Base-by-base conservation (phyloP, 352 stramenopile species). In the Globisporangium uncinulatum region DNA sequence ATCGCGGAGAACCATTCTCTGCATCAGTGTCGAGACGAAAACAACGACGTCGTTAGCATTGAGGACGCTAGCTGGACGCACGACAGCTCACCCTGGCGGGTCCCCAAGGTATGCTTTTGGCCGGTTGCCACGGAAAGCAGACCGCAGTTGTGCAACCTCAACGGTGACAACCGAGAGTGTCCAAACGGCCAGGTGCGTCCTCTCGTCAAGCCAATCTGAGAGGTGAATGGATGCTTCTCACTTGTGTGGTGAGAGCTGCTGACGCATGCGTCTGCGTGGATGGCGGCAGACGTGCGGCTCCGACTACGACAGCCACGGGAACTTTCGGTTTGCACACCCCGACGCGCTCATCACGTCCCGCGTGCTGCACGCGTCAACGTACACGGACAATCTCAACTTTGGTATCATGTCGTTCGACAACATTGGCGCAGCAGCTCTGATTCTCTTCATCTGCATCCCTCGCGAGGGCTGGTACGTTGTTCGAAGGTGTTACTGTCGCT, bases 381-480 rank as follows among this genome's bases (percentile, higher is more conserved):
- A 90, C 59, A 80, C 76, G 34, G 61, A 72, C 8, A 76, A 90
- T 29, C 68, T 96, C 20, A 95, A 90, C 43, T 97, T 72, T 62
- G 92, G 92, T 0, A 83, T 92, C 52, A 84, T 83, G 9, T 80
- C 72, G 37, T 98, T 97, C 62, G 92, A 98, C 63, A 81, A 92
- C 56, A 92, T 98, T 50, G 63, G 68, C 5, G 73, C 63, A 9
- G 79, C 91, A 19, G 89, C 86, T 15, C 46, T 98, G 3, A 84
- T 83, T 1, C 86, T 97, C 17, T 96, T 98, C 61, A 86, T 96
- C 61, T 83, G 79, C 24, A 88, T 98, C 21, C 97, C 89, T 17
- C 69, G 91, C 15, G 89, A 97, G 68, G 93, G 93, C 6, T 98
- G 92, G 93, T 89, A 70, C 29, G 74, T 17, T 8, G 39, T 6